These are phyloP conservation scores for Emergomyces pasteurianus DNA, from an alignment of 2,329 filamentous ascomycete species.

Conservation along the genomic window DNA sequence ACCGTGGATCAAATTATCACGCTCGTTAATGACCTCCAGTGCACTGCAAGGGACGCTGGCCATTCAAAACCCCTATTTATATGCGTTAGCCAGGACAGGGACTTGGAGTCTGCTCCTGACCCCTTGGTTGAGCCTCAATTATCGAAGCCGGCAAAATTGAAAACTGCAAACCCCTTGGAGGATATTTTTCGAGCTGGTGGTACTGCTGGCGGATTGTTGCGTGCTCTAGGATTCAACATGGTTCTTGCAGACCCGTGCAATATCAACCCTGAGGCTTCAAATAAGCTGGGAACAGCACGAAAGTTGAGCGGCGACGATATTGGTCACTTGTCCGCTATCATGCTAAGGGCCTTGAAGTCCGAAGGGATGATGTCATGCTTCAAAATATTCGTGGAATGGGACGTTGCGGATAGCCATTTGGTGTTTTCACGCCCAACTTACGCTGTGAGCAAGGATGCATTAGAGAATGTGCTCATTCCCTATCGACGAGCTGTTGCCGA, in stretches of 20 bases:
- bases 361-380: constrained; percentile 31
- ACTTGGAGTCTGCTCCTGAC: constrained; percentile 32
- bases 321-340: constrained; percentile 29
- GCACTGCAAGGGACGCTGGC: constrained; percentile 27
- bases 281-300: constrained; percentile 34
- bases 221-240: constrained; percentile 34
- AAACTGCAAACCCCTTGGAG: constrained; percentile 27
- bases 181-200: constrained; percentile 25
- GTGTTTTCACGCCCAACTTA: constrained; percentile 33
- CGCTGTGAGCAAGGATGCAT: constrained; percentile 23
- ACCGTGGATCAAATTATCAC: constrained; percentile 24
- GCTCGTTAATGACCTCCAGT: constrained; percentile 21
- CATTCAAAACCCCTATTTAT: constrained; percentile 33
- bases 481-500: constrained; percentile 33
- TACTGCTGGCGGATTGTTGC: constrained; percentile 29
- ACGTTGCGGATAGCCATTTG: constrained; percentile 34
- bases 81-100: constrained; percentile 36
- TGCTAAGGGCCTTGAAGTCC: constrained; percentile 27
- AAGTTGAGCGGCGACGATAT: constrained; percentile 34
- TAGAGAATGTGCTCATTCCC: constrained; percentile 33
- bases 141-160: constrained; percentile 35
- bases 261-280: constrained; percentile 34
- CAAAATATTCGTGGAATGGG: constrained; percentile 37
- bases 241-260: constrained; percentile 36
- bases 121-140: constrained; percentile 30